phyloP scores from a whole-genome alignment of 768 basidiomycete species.

The Termitomyces sp. region DNA sequence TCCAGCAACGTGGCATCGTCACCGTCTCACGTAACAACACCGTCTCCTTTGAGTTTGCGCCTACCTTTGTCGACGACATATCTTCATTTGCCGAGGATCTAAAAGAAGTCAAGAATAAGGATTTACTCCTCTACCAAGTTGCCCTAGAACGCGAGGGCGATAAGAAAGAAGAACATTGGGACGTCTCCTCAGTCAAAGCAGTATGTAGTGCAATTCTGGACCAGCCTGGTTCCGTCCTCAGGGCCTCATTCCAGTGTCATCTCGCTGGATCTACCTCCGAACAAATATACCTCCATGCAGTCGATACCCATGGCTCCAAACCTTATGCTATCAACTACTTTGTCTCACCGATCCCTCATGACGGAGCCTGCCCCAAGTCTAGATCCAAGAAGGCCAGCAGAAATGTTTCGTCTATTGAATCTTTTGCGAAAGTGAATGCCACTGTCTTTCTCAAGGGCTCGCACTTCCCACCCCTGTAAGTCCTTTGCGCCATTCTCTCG shows the following conservation, averaged over 20 bases:
- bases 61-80: constrained; percentile 45
- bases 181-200: constrained; percentile 57
- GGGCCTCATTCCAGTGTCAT: constrained; percentile 52
- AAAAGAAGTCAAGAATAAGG: constrained; percentile 27
- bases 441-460: constrained; percentile 45
- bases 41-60: constrained; percentile 34
- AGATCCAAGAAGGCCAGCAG: constrained; percentile 20
- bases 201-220: constrained; percentile 33
- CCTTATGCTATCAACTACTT: constrained; percentile 76
- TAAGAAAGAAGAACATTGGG: constrained; percentile 43
- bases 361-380: constrained; percentile 57
- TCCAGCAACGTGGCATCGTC: constrained; percentile 39
- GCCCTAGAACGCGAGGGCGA: constrained; percentile 52
- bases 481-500: constrained; percentile 7
- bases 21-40: constrained; percentile 29
- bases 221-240: constrained; percentile 10
- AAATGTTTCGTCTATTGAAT: constrained; percentile 23
- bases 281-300: constrained; percentile 52
- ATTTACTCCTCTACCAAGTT: constrained; percentile 63
- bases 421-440: constrained; percentile 42
- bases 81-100: constrained; percentile 37
- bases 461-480: constrained; percentile 56
- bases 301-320: constrained; percentile 30
- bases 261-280: constrained; percentile 52
- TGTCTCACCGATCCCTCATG: constrained; percentile 60